Evolutionary conservation across 805 yeast species (phyloP), one percentile per base, ranked within the genome.

Genomic region (Lipomyces spencermartinsiae): DNA sequence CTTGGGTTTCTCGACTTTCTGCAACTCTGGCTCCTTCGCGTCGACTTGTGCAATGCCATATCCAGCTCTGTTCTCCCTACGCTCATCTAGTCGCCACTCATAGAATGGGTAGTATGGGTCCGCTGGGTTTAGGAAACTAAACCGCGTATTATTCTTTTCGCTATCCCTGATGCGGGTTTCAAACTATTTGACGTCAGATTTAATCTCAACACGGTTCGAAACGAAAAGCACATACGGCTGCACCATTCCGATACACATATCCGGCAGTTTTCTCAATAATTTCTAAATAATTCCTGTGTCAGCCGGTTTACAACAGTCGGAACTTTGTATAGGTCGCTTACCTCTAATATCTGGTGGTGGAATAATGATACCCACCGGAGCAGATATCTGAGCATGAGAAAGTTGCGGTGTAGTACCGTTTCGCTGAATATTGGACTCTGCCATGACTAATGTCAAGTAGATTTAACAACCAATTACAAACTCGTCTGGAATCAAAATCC

Each of bases 261-360:
- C 81, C 85, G 0, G 89, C 92, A 0, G 97, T 90, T 74, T 89
- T 90, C 61, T 85, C 87, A 22, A 93, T 88, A 22, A 85, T 83
- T 16, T 82, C 83, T 71, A 56, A 19, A 35, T 8, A 83, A 73
- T 12, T 25, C 83, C 82, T 7, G 12, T 33, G 22, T 12, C n/a
- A 22, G 31, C 2, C 12, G 22, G 22, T 57, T 12, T 33, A n/a
- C 39, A 57, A 51, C 33, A 22, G 19, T 22, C n/a, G 9, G n/a
- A 61, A 10, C 12, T 34, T 34, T 34, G 2, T 8, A 33, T 22
- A 25, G 31, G 16, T 31, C 25, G 34, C 67, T 25, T 22, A 71
- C 74, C 74, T 61, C 80, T 67, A 25, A 79, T 72, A 8, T 80
- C 84, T 2, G 91, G 88, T 0, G 92, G 91, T 1, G 87, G 81